Evolutionary conservation across 176 grass and related monocot genomes (phyloP).

Genomic region (Elymus sibiricus): DNA sequence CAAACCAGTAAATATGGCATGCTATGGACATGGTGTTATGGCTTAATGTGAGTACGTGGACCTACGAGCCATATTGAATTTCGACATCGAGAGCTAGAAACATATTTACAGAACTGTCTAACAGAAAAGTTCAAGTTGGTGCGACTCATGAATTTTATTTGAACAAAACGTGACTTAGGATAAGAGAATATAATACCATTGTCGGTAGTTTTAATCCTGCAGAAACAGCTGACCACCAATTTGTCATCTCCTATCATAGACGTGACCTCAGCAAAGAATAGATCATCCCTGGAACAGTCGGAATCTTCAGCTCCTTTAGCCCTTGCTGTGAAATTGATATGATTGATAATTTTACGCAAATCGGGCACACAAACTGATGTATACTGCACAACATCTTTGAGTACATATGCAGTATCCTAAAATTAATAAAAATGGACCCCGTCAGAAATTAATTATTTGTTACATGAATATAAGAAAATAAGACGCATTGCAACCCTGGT

Average conservation of each 20-base stretch:
- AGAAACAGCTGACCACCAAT: neutral
- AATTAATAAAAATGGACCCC: neutral
- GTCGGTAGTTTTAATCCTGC: neutral
- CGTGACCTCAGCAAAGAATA: slow-evolving; percentile 2
- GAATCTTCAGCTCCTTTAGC: neutral
- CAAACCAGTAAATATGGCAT: neutral
- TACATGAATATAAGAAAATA: neutral
- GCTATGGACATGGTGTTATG: neutral
- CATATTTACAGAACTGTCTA: neutral
- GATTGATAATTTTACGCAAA: neutral
- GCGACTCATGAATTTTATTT: neutral
- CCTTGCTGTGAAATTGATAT: slow-evolving; percentile 9
- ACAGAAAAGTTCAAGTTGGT: neutral
- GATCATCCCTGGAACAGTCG: neutral
- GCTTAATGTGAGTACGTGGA: neutral
- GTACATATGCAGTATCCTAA: neutral
- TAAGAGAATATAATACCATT: neutral
- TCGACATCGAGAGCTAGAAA: neutral
- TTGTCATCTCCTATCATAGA: neutral
- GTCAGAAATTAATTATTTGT: neutral
- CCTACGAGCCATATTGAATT: neutral
- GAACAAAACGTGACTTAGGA: neutral
- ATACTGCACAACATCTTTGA: neutral
- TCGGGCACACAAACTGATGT: neutral
- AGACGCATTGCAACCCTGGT: neutral